Evolutionary conservation across 1,284 basidiomycete genomes (phyloP).

Genomic region (Heimioporus retisporus): DNA sequence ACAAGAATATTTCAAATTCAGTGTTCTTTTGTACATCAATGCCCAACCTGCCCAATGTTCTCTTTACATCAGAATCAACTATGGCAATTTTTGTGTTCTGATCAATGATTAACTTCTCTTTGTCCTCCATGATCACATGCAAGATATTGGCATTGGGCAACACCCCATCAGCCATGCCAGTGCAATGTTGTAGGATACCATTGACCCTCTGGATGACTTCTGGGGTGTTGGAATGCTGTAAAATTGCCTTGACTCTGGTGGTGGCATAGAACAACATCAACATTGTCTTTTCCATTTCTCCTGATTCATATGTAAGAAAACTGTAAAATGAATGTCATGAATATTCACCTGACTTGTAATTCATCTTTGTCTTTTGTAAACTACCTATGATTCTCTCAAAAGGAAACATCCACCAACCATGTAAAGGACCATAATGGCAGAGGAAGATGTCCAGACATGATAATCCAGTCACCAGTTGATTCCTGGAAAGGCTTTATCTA

Average conservation of each 20-base stretch:
- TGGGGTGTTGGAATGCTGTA: background rate
- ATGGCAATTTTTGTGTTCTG: background rate
- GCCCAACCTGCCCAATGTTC: background rate
- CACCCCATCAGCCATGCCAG: background rate
- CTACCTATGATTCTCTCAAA: slow-evolving; percentile 35
- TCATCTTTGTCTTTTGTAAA: slow-evolving; percentile 35
- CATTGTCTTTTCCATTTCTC: background rate
- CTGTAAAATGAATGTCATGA: background rate
- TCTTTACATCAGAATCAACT: background rate
- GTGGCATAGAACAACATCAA: background rate
- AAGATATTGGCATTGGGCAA: background rate
- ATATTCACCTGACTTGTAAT: slow-evolving; percentile 19
- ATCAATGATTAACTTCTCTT: background rate
- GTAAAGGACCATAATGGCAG: slow-evolving; percentile 31
- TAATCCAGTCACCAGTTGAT: slow-evolving; percentile 28
- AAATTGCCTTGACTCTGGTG: background rate
- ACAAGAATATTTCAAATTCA: background rate
- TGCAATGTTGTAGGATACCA: background rate
- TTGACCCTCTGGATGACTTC: background rate
- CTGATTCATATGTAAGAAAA: background rate
- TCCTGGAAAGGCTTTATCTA: slow-evolving; percentile 22
- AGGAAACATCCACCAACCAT: slow-evolving; percentile 41
- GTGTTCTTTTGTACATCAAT: background rate
- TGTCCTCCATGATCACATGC: background rate
- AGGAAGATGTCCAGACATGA: slow-evolving; percentile 32